Conservation (phyloP, 1,139 yeast genomes). For the Candida anutae region DNA sequence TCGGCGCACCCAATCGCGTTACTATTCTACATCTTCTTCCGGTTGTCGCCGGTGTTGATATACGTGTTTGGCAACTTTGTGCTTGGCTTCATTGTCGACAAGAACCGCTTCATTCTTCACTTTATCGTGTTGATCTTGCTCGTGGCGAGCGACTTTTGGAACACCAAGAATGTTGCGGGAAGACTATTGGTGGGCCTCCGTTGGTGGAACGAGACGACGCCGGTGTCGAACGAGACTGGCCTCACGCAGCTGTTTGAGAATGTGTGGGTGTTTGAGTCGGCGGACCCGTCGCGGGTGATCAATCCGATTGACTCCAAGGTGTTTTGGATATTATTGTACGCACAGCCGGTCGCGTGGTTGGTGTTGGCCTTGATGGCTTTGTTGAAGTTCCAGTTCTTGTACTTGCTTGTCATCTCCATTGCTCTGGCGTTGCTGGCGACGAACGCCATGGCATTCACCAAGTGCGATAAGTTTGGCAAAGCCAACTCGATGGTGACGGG, state of each 20-base stretch:
- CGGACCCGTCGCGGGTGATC: conserved; percentile 72
- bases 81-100: conserved; percentile 29
- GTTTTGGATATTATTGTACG: conserved; percentile 77
- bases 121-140: conserved; percentile 72
- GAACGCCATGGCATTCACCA: conserved; percentile 82
- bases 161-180: conserved; percentile 85
- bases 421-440: conserved; percentile 68
- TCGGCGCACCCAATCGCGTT: conserved; percentile 84
- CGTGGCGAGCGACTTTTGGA: conserved; percentile 89
- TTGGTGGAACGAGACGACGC: conserved; percentile 78
- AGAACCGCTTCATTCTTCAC: conserved; percentile 60
- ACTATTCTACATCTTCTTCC: conserved; percentile 52
- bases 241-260: conserved; percentile 54
- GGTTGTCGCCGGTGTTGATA: conserved; percentile 55
- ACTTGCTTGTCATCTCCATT: conserved; percentile 56
- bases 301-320: conserved; percentile 88
- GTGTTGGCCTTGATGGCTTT: conserved; percentile 69
- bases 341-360: conserved; percentile 70
- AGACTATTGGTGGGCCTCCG: conserved; percentile 83
- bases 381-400: conserved; percentile 68
- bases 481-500: conserved; percentile 56
- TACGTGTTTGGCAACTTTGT: conserved; percentile 68
- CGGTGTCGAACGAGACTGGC: conserved; percentile 22
- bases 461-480: conserved; percentile 83
- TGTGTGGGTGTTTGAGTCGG: conserved; percentile 85